A percentile compares a stretch with the other conserved stretches of the same genome.
These are phyloP conservation scores for Medicago arabica DNA, from an alignment of 306 rosid genomes.

Conservation along the genomic window DNA sequence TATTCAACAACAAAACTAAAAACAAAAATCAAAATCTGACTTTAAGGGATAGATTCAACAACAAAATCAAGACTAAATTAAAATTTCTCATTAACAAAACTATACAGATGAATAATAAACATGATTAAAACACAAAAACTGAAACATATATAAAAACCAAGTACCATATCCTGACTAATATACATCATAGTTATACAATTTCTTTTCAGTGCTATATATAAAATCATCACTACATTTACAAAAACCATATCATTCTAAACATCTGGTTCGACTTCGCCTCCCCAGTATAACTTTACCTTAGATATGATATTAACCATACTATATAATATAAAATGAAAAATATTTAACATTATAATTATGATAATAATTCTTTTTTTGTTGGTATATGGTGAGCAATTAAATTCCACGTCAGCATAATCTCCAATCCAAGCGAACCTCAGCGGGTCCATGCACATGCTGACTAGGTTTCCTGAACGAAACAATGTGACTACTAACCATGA, in stretches of 20 bases:
- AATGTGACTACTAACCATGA: conserved; percentile 95
- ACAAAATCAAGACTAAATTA: too few species aligned
- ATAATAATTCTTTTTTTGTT: not conserved
- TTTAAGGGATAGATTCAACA: too few species aligned
- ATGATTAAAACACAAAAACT: not conserved
- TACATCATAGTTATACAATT: not conserved
- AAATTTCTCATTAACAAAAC: too few species aligned
- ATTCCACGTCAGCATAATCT: conserved; percentile 58
- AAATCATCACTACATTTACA: conserved; percentile 39
- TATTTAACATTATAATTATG: not conserved
- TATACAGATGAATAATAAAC: too few species aligned
- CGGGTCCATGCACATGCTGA: conserved; percentile 69
- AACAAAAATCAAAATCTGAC: too few species aligned
- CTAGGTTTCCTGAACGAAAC: conserved; percentile 87
- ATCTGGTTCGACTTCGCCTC: conserved; percentile 86
- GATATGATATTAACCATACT: conserved; percentile 2
- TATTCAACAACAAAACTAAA: too few species aligned
- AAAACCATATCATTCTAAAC: conserved; percentile 14
- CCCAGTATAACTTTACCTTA: conserved; percentile 48
- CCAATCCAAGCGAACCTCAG: conserved; percentile 95
- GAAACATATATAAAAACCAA: not conserved
- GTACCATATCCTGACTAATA: not conserved
- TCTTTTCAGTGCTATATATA: conserved; percentile 10
- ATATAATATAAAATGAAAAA: not conserved
- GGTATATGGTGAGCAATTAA: not conserved